phyloP scores from a whole-genome alignment of 202 grass and related monocot species.

The Zizania palustris region DNA sequence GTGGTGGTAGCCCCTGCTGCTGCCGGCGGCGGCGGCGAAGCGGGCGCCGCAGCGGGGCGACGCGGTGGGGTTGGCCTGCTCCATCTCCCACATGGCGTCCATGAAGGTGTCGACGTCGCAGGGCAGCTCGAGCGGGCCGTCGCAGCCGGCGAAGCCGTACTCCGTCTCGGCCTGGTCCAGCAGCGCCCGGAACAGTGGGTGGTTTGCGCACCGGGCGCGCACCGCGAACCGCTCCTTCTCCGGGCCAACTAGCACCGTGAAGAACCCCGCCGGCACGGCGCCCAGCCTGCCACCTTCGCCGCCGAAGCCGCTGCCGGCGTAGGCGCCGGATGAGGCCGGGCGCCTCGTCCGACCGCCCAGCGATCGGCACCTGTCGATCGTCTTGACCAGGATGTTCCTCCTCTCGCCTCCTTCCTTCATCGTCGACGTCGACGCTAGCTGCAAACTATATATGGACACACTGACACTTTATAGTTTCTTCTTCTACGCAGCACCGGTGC shows the following conservation, averaged over 20 bases:
- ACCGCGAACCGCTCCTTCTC: slow-evolving; percentile 65
- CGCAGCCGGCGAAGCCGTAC: slow-evolving; percentile 56
- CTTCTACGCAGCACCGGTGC: not conserved
- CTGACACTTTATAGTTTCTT: not conserved
- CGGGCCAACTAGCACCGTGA: slow-evolving; percentile 68
- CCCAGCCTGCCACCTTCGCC: no score
- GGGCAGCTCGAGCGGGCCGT: slow-evolving; percentile 64
- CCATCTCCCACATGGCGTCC: slow-evolving; percentile 70
- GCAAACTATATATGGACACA: not conserved
- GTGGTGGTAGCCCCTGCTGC: not conserved
- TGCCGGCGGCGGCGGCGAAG: not conserved
- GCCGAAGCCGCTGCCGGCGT: not conserved
- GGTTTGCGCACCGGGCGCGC: slow-evolving; percentile 63
- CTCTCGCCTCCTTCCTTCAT: slow-evolving; percentile 57
- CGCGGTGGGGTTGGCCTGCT: slow-evolving; percentile 38
- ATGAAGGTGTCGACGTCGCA: slow-evolving; percentile 62
- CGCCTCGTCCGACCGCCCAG: slow-evolving; percentile 30
- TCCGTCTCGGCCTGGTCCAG: slow-evolving; percentile 75
- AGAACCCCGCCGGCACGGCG: slow-evolving; percentile 48
- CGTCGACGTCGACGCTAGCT: not conserved
- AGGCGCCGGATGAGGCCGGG: not conserved
- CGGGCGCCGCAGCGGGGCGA: slow-evolving; percentile 39
- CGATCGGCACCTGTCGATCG: slow-evolving; percentile 54
- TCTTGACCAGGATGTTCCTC: slow-evolving; percentile 60
- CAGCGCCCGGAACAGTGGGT: slow-evolving; percentile 61